Percentiles rank a stretch among this genome's conserved stretches.
Evolutionary conservation across 768 basidiomycete species (phyloP).

Genomic region (Agrocybe pediades): DNA sequence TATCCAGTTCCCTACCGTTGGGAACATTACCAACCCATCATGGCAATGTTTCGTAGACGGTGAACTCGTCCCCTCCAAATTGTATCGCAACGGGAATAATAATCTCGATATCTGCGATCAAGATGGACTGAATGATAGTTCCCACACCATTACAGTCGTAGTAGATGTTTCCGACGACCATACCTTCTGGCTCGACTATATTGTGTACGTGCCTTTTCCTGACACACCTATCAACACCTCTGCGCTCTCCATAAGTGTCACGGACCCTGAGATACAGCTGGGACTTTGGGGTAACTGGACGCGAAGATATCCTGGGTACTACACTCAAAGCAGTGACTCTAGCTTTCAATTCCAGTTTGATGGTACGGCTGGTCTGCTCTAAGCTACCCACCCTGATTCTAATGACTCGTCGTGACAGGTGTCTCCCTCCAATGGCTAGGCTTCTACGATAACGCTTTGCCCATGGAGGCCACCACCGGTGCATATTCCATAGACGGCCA

Average conservation of each 20-base stretch:
- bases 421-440: conserved; percentile 26
- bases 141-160: conserved; percentile 24
- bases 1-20: too few relatives aligned
- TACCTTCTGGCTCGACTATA: conserved; percentile 31
- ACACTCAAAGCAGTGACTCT: conserved; percentile 17
- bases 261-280: conserved; percentile 21
- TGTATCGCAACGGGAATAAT: conserved; percentile 13
- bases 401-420: conserved; percentile 16
- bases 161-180: conserved; percentile 15
- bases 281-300: conserved; percentile 27
- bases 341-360: conserved; percentile 24
- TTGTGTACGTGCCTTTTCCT: conserved; percentile 24
- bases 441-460: conserved; percentile 23
- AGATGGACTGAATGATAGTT: conserved; percentile 16
- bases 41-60: background rate
- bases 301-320: background rate
- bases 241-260: conserved; percentile 11
- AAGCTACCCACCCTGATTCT: too few relatives aligned
- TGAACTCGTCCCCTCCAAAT: conserved; percentile 9
- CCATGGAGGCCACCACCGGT: conserved; percentile 20
- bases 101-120: conserved; percentile 22
- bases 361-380: too few relatives aligned
- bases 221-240: conserved; percentile 13
- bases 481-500: conserved; percentile 29
- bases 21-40: conserved; percentile 8